These are phyloP conservation scores for Cynara cardunculus DNA, from an alignment of 129 eudicot species.

Conservation along the genomic window DNA sequence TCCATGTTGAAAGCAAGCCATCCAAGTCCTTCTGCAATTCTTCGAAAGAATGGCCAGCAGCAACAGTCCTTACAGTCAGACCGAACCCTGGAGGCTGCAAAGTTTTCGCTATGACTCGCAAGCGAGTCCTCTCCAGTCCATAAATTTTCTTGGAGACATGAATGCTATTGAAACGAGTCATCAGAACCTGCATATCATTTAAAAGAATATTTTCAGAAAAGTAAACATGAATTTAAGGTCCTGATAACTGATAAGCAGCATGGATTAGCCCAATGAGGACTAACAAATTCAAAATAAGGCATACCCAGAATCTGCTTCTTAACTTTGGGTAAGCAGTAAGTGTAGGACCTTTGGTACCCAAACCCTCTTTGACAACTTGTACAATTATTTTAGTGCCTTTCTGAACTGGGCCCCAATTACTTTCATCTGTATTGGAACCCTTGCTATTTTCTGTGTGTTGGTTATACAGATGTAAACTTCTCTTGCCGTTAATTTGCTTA, in stretches of 20 bases:
- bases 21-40: conserved; percentile 89
- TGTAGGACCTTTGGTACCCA: conserved; percentile 86
- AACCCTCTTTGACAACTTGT: conserved; percentile 93
- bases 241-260: too few species aligned
- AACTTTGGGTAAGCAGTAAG: conserved; percentile 93
- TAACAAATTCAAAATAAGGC: conserved; percentile 12
- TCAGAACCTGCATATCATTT: conserved; percentile 52
- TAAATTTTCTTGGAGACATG: conserved; percentile 85
- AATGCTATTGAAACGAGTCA: conserved; percentile 52
- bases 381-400: conserved; percentile 86
- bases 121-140: conserved; percentile 79
- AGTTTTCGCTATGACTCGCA: conserved; percentile 73
- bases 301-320: conserved; percentile 95
- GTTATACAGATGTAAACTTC: not conserved
- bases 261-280: not conserved
- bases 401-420: conserved; percentile 70
- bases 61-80: conserved; percentile 84
- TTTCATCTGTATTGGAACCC: conserved; percentile 20
- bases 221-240: not conserved
- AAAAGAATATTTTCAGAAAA: not conserved
- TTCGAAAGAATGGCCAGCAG: conserved; percentile 79
- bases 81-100: conserved; percentile 91
- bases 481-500: not conserved
- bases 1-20: conserved; percentile 91
- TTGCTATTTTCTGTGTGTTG: conserved; percentile 25